A percentile compares a stretch with the other conserved stretches of the same genome.
These are phyloP conservation scores for Paragyromitra xinjiangensis DNA, from an alignment of 495 filamentous ascomycete species.

Conservation along the genomic window DNA sequence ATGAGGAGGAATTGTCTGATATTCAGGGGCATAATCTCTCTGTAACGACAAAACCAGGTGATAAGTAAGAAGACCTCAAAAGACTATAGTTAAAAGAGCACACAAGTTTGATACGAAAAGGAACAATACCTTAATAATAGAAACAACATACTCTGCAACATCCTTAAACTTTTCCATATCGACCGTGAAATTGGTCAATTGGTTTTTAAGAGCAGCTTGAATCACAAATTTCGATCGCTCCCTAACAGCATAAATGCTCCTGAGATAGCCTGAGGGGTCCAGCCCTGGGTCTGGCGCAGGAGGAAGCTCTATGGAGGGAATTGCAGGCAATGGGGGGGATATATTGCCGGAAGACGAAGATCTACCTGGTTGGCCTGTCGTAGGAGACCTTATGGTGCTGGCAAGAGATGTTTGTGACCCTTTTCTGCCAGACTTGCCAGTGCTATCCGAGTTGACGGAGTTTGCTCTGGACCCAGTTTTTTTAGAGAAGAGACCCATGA, in stretches of 20 bases:
- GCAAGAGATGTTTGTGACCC: slow-evolving; percentile 66
- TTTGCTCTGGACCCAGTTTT: slow-evolving; percentile 65
- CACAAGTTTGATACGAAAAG: neutral
- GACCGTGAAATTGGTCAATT: slow-evolving; percentile 88
- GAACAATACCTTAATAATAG: slow-evolving; percentile 87
- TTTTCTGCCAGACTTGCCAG: slow-evolving; percentile 62
- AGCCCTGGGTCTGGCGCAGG: slow-evolving; percentile 86
- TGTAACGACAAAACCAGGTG: slow-evolving; percentile 58
- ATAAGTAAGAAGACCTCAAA: slow-evolving; percentile 31
- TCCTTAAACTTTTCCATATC: slow-evolving; percentile 87
- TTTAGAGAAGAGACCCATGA: slow-evolving; percentile 74
- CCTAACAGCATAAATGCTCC: slow-evolving; percentile 87
- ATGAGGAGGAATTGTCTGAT: slow-evolving; percentile 82
- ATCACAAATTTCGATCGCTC: slow-evolving; percentile 77
- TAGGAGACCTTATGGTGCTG: slow-evolving; percentile 54
- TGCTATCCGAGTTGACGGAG: slow-evolving; percentile 64
- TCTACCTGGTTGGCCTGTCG: slow-evolving; percentile 52
- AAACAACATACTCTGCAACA: slow-evolving; percentile 89
- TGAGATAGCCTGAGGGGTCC: slow-evolving; percentile 91
- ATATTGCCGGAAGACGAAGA: slow-evolving; percentile 58
- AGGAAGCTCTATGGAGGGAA: slow-evolving; percentile 73
- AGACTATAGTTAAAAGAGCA: neutral
- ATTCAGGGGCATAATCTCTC: slow-evolving; percentile 90
- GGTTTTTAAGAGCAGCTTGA: slow-evolving; percentile 78
- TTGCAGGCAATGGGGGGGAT: slow-evolving; percentile 61